A percentile compares a stretch with the other conserved stretches of the same genome.
These are phyloP conservation scores for Blastomyces percursus DNA, from an alignment of 2,329 filamentous ascomycete genomes.

Conservation along the genomic window DNA sequence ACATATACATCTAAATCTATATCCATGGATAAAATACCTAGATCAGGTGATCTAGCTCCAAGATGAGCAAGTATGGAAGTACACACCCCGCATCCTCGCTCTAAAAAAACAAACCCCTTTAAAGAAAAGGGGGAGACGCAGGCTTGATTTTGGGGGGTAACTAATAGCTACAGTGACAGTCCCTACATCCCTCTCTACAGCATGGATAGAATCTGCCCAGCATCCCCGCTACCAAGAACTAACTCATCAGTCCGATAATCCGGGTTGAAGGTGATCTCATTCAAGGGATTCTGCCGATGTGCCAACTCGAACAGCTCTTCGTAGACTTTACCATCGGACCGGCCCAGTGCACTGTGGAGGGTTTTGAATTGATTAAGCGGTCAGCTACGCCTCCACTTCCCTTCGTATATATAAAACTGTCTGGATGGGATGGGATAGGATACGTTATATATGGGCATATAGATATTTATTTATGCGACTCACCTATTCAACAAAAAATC, in stretches of 20 bases:
- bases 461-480: neutral
- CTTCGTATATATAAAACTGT: neutral
- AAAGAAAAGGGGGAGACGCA: neutral
- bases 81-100: no score
- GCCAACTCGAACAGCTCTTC: slow-evolving; percentile 44
- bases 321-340: slow-evolving; percentile 44
- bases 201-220: slow-evolving; percentile 12
- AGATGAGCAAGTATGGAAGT: no score
- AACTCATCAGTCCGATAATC: slow-evolving; percentile 41
- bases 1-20: no score
- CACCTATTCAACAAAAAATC: slow-evolving; percentile 41
- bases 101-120: neutral
- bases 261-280: slow-evolving; percentile 41
- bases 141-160: neutral
- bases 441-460: no score
- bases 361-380: neutral
- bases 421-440: no score
- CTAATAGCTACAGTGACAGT: slow-evolving; percentile 7
- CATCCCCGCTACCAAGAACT: slow-evolving; percentile 37
- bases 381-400: neutral
- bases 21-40: no score
- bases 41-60: no score
- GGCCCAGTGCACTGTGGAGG: slow-evolving; percentile 36
- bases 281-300: slow-evolving; percentile 42
- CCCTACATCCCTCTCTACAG: slow-evolving; percentile 14